Conservation (phyloP, 2,329 filamentous ascomycete species). For the Emmonsia crescens region DNA sequence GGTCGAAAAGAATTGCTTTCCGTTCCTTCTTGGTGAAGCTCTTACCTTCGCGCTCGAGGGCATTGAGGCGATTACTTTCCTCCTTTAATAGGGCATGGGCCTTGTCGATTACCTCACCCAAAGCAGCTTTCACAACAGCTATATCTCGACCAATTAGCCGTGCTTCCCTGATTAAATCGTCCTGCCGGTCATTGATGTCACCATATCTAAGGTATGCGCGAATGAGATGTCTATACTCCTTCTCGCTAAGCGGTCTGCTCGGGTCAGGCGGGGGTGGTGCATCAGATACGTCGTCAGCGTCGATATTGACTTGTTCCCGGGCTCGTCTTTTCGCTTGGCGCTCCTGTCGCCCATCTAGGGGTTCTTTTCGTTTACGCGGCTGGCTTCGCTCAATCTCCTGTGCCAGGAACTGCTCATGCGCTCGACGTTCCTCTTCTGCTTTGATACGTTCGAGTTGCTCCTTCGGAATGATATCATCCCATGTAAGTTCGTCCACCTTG, state of each 20-base stretch:
- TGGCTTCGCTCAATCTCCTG: constrained; percentile 76
- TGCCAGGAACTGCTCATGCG: constrained; percentile 71
- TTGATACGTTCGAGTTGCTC: constrained; percentile 85
- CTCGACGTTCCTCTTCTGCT: constrained; percentile 72
- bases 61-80: constrained; percentile 53
- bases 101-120: constrained; percentile 67
- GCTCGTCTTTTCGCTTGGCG: constrained; percentile 60
- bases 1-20: constrained; percentile 93
- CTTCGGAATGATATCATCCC: constrained; percentile 97
- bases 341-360: constrained; percentile 51
- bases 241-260: constrained; percentile 78
- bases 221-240: constrained; percentile 86
- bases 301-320: constrained; percentile 51
- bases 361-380: constrained; percentile 61
- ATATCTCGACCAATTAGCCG: constrained; percentile 72
- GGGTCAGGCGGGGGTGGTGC: constrained; percentile 59
- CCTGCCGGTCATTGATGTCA: constrained; percentile 73
- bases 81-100: constrained; percentile 61
- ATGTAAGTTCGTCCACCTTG: constrained; percentile 84
- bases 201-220: constrained; percentile 85
- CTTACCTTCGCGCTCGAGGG: constrained; percentile 63
- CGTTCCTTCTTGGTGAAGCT: constrained; percentile 90
- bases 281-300: constrained; percentile 62
- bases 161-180: constrained; percentile 80
- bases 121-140: constrained; percentile 63